Conservation (phyloP, 2,329 filamentous ascomycete genomes). For the Fusarium drepaniforme region DNA sequence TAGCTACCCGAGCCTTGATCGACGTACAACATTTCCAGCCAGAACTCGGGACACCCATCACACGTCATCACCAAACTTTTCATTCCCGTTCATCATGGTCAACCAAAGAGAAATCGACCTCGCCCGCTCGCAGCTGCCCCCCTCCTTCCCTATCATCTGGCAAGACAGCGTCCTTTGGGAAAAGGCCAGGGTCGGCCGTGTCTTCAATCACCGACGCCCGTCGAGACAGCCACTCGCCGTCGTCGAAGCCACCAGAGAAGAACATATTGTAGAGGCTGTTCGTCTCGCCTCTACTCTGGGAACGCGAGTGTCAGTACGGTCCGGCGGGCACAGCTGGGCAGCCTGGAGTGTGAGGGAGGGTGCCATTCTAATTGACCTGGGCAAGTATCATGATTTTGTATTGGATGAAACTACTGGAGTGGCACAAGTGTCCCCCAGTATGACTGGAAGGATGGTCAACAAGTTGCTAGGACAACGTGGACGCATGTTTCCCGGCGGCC, state of each 20-base stretch:
- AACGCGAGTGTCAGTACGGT: conserved; percentile 57
- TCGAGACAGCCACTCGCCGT: conserved; percentile 55
- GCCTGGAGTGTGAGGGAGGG: conserved; percentile 62
- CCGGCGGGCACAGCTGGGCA: conserved; percentile 63
- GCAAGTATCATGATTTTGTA: conserved; percentile 46
- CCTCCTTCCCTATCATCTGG: conserved; percentile 40
- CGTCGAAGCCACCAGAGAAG: conserved; percentile 51
- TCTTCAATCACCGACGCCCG: conserved; percentile 58
- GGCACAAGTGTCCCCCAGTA: conserved; percentile 58
- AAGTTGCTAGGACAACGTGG: conserved; percentile 51
- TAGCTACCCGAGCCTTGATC: background rate
- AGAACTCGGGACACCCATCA: background rate
- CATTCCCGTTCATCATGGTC: conserved; percentile 5
- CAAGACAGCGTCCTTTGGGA: conserved; percentile 38
- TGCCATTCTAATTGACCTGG: conserved; percentile 57
- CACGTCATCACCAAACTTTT: background rate
- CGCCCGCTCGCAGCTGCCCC: conserved; percentile 15
- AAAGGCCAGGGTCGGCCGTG: conserved; percentile 49
- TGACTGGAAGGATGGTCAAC: conserved; percentile 60
- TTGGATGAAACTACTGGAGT: conserved; percentile 54
- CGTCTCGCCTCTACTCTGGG: conserved; percentile 49
- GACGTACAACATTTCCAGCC: background rate
- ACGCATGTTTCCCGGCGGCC: conserved; percentile 64
- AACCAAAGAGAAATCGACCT: conserved; percentile 8
- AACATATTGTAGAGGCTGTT: conserved; percentile 55